These are phyloP conservation scores for Fusarium vanettenii DNA, from an alignment of 2,329 filamentous ascomycete genomes.

Conservation along the genomic window DNA sequence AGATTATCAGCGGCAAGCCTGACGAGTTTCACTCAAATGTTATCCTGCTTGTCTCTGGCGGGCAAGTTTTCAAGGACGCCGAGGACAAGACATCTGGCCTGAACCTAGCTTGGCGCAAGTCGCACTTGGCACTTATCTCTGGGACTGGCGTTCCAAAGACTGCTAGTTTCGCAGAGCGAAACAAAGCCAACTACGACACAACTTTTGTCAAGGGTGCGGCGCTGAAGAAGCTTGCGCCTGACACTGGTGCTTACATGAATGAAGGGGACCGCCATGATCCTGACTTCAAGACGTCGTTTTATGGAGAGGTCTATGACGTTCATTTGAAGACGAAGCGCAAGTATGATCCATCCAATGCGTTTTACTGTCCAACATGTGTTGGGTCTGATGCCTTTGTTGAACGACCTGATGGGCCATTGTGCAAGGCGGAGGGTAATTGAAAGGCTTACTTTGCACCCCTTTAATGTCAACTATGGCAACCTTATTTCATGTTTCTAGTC, in stretches of 20 bases:
- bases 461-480: neutral
- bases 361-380: slow-evolving; percentile 32
- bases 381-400: slow-evolving; percentile 25
- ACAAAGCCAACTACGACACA: slow-evolving; percentile 4
- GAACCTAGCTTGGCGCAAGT: slow-evolving; percentile 18
- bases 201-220: slow-evolving; percentile 25
- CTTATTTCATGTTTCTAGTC: too few relatives aligned
- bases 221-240: slow-evolving; percentile 24
- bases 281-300: slow-evolving; percentile 16
- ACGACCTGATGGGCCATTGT: slow-evolving; percentile 12
- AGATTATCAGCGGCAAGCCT: slow-evolving; percentile 25
- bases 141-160: slow-evolving; percentile 1
- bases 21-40: slow-evolving; percentile 16
- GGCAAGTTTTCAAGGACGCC: slow-evolving; percentile 25
- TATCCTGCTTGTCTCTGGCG: slow-evolving; percentile 20
- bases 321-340: slow-evolving; percentile 20
- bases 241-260: slow-evolving; percentile 24
- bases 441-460: neutral
- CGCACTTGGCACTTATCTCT: slow-evolving; percentile 13
- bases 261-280: slow-evolving; percentile 30
- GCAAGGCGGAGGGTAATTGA: neutral
- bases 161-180: neutral
- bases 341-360: slow-evolving; percentile 26
- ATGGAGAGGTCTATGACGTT: slow-evolving; percentile 4
- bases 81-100: slow-evolving; percentile 16